Evolutionary conservation across 805 yeast species (phyloP).

Genomic region (Metschnikowia santaceciliae): DNA sequence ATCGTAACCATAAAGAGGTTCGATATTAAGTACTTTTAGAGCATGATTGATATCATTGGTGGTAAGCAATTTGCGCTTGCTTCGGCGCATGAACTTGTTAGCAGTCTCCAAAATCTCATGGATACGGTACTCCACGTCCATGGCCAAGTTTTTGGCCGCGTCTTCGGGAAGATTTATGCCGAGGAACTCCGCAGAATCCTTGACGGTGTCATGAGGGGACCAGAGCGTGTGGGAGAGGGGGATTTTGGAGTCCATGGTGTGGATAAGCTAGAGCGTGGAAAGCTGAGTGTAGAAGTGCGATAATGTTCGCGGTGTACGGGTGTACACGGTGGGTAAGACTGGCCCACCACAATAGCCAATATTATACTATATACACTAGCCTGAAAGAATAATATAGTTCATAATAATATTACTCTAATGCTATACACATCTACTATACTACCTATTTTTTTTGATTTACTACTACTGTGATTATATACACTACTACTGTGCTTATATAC

Average conservation of each 20-base stretch:
- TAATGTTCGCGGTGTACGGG: background rate
- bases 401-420: too few species aligned
- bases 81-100: conserved; percentile 90
- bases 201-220: conserved; percentile 97
- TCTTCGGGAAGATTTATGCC: conserved; percentile 87
- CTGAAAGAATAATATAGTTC: too few species aligned
- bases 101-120: conserved; percentile 96
- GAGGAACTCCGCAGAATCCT: conserved; percentile 89
- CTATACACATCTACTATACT: too few species aligned
- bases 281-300: too few species aligned
- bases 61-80: conserved; percentile 75
- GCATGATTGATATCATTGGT: conserved; percentile 83
- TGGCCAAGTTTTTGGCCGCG: conserved; percentile 89
- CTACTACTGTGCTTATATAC: too few species aligned
- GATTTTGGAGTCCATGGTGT: conserved; percentile 28
- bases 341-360: too few species aligned
- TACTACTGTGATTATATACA: too few species aligned
- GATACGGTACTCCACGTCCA: conserved; percentile 98
- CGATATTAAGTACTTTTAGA: conserved; percentile 79
- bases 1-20: conserved; percentile 89
- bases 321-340: background rate
- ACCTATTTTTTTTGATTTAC: too few species aligned
- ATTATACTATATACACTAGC: too few species aligned
- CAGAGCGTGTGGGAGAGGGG: conserved; percentile 85
- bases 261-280: too few species aligned